phyloP scores from a whole-genome alignment of 345 rosid genomes.

The Syzygium grande region DNA sequence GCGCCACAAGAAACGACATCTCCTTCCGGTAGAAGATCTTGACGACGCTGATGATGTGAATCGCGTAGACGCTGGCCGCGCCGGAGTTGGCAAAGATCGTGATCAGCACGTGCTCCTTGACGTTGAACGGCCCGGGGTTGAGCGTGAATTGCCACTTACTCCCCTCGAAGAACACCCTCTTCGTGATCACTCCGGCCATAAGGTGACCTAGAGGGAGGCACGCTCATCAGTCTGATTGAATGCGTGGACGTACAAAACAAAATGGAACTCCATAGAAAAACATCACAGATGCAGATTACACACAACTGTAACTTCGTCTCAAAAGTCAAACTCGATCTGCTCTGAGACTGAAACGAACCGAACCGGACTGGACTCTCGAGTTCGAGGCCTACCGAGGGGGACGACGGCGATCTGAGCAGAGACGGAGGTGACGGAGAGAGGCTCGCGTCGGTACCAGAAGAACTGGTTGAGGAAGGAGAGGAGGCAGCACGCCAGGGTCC shows the following conservation, averaged over 20 bases:
- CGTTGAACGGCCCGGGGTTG: constrained; percentile 57
- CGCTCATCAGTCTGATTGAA: not conserved
- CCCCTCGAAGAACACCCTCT: constrained; percentile 34
- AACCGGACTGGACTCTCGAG: rapidly evolving
- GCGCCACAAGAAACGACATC: constrained; percentile 35
- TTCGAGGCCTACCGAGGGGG: constrained; percentile 27
- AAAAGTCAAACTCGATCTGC: not conserved
- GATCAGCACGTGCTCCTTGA: constrained; percentile 66
- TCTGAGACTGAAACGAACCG: not conserved
- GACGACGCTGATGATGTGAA: constrained; percentile 49
- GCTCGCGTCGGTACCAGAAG: constrained; percentile 67
- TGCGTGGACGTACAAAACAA: not conserved
- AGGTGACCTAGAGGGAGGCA: constrained; percentile 34
- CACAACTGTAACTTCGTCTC: not conserved
- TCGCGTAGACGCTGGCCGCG: constrained; percentile 45
- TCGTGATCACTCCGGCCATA: constrained; percentile 34
- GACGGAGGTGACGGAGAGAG: constrained; percentile 52
- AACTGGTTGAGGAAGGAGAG: constrained; percentile 74
- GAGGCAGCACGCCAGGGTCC: constrained; percentile 42
- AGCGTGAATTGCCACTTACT: constrained; percentile 34
- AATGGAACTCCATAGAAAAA: not conserved
- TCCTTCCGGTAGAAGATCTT: constrained; percentile 47
- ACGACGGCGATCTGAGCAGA: constrained; percentile 64
- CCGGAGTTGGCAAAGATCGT: constrained; percentile 71
- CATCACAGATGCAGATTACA: not conserved